phyloP scores from a whole-genome alignment of 805 yeast species.

The Candida silvicultrix region DNA sequence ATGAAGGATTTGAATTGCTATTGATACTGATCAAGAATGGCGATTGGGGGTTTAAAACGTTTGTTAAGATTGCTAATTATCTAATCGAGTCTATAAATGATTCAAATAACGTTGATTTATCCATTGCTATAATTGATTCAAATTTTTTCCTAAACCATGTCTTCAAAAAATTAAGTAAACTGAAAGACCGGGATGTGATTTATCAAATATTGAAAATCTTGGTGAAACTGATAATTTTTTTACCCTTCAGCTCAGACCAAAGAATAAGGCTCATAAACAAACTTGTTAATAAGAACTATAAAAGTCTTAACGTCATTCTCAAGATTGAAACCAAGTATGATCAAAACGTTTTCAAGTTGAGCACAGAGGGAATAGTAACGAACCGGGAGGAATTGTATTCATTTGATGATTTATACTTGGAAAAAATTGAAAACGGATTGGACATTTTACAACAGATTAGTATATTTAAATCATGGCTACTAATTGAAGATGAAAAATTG shows the following conservation, averaged over 20 bases:
- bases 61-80: slow-evolving; percentile 7
- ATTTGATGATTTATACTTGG: slow-evolving; percentile 12
- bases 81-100: slow-evolving; percentile 10
- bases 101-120: slow-evolving; percentile 6
- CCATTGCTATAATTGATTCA: slow-evolving; percentile 5
- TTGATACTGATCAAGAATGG: slow-evolving; percentile 6
- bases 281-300: slow-evolving; percentile 8
- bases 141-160: slow-evolving; percentile 10
- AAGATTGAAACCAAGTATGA: slow-evolving; percentile 1
- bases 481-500: slow-evolving; percentile 13
- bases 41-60: slow-evolving; percentile 6
- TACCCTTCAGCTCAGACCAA: slow-evolving; percentile 18
- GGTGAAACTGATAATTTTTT: slow-evolving; percentile 8
- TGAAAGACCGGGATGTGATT: slow-evolving; percentile 3
- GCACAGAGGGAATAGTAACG: neutral
- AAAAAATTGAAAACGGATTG: slow-evolving; percentile 14
- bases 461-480: slow-evolving; percentile 14
- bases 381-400: too few species aligned
- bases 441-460: slow-evolving; percentile 12
- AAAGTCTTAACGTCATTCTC: slow-evolving; percentile 7
- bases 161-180: slow-evolving; percentile 6
- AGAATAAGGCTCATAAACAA: slow-evolving; percentile 18
- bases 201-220: slow-evolving; percentile 6
- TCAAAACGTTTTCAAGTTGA: neutral
- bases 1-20: slow-evolving; percentile 16